These are phyloP conservation scores for Calocybe indica DNA, from an alignment of 768 basidiomycete species.

Conservation along the genomic window DNA sequence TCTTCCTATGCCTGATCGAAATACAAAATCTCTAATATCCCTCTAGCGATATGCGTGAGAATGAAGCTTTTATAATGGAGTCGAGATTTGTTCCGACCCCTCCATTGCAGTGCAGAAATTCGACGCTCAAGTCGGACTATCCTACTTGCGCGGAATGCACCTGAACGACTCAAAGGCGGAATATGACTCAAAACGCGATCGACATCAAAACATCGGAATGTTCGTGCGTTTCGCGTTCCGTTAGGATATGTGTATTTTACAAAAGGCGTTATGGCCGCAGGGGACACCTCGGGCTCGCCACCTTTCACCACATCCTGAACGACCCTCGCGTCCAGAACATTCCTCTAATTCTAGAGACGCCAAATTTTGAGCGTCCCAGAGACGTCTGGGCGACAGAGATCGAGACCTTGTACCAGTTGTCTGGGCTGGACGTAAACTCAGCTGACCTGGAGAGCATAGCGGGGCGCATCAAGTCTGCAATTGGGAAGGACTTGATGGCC, in stretches of 20 bases:
- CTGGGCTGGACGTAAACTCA: conserved; percentile 8
- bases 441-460: too few relatives aligned
- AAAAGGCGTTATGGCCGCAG: conserved; percentile 26
- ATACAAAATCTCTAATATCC: background rate
- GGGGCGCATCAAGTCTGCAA: too few relatives aligned
- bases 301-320: conserved; percentile 62
- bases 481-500: too few relatives aligned
- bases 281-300: conserved; percentile 57
- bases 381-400: conserved; percentile 76
- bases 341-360: conserved; percentile 82
- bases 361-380: conserved; percentile 52
- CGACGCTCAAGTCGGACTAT: conserved; percentile 59
- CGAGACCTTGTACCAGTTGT: conserved; percentile 45
- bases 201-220: conserved; percentile 85
- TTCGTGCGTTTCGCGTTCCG: conserved; percentile 27
- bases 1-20: too few relatives aligned
- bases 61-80: background rate
- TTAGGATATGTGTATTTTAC: background rate
- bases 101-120: conserved; percentile 50
- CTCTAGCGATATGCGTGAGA: too few relatives aligned
- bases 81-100: background rate
- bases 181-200: conserved; percentile 61
- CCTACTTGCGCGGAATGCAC: conserved; percentile 79
- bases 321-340: conserved; percentile 65
- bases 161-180: conserved; percentile 76